Evolutionary conservation across 2,329 filamentous ascomycete species (phyloP), one percentile per base, ranked within the genome.

Genomic region (Neopestalotiopsis clavispora): DNA sequence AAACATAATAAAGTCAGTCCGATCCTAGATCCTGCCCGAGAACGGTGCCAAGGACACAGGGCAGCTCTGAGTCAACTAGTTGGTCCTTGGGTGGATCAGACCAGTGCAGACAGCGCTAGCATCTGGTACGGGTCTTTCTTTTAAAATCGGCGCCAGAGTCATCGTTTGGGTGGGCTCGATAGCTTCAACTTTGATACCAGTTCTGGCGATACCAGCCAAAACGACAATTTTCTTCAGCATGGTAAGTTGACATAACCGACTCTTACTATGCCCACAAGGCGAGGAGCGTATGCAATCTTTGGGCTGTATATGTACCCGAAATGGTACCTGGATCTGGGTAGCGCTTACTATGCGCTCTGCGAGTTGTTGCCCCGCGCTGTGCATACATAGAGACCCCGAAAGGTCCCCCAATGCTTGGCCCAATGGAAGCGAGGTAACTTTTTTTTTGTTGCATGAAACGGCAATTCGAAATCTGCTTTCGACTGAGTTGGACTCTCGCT

Each of bases 161-260:
- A 61, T 61, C 13, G 34, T 9, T 28, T 61, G 28, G 45, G 59
- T 61, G 59, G 59, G 32, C n/a, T 28, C 40, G n/a, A 38, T 61
- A 61, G 59, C 59, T 61, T 61, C 59, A 23, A 61, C 59, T 40
- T 61, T 61, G 32, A 34, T 34, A 61, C 34, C 30, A n/a, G 59
- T 30, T 38, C 30, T 61, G 30, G 28, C n/a, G n/a, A 40, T 34
- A 34, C 7, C 32, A 20, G n/a, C 12, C 59, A 30, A 9, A 20
- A 34, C 30, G 30, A 34, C 28, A 12, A 61, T 20, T 20, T 34
- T 40, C n/a, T 34, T 61, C 59, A 40, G 28, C 59, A 61, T 61
- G 59, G 59, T 61, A 61, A 61, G 59, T 61, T 61, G 59, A 34
- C 59, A 40, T 20, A 34, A 34, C n/a, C 34, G 14, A 34, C 59